phyloP scores from a whole-genome alignment of 805 yeast species.

The Lipomyces starkeyi region DNA sequence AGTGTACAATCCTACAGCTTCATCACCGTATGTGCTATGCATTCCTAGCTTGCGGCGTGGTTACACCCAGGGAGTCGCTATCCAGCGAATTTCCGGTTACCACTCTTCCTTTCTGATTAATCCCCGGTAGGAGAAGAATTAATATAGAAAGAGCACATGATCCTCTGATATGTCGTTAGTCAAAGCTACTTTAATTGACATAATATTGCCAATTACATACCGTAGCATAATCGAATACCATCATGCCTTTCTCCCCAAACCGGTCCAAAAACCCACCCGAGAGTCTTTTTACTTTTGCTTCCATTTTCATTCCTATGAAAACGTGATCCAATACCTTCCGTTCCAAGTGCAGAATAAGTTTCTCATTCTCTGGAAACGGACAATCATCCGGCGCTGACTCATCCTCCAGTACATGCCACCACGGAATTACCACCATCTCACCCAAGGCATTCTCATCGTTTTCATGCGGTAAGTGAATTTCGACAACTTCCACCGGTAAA shows the following conservation, averaged over 20 bases:
- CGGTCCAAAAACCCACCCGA: constrained; percentile 3
- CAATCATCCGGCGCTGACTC: constrained; percentile 6
- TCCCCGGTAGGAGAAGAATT: constrained; percentile 7
- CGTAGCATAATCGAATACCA: constrained; percentile 5
- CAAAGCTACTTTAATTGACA: not conserved
- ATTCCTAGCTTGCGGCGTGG: too few relatives aligned
- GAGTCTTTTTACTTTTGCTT: constrained; percentile 4
- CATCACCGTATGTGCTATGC: too few relatives aligned
- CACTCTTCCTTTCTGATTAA: not conserved
- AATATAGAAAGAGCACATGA: constrained; percentile 13
- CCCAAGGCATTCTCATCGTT: constrained; percentile 6
- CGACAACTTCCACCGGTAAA: constrained; percentile 18
- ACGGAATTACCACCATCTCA: constrained; percentile 4
- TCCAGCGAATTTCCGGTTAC: too few relatives aligned
- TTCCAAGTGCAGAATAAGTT: constrained; percentile 1
- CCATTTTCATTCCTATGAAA: constrained; percentile 8
- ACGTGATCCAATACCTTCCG: not conserved
- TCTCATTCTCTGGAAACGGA: constrained; percentile 8
- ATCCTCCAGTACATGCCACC: constrained; percentile 15
- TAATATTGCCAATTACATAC: not conserved
- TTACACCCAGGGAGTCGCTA: not conserved
- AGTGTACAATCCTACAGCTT: not conserved
- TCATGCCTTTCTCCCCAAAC: not conserved
- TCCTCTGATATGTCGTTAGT: not conserved
- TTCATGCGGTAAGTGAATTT: not conserved